Conservation (phyloP, 106 monocot genomes). For the Allium cepa region DNA sequence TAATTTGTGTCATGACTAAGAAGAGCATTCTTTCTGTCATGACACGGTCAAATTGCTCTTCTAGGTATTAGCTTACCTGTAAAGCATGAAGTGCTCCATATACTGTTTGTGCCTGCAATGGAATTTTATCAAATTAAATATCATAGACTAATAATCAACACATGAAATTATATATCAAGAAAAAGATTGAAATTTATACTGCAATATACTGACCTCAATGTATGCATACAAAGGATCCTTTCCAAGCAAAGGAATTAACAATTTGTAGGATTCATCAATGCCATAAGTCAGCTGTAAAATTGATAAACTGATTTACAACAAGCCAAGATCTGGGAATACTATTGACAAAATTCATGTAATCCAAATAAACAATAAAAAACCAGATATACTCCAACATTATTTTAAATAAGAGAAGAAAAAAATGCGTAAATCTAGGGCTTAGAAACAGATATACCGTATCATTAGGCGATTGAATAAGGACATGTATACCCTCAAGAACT, state of each 20-base stretch:
- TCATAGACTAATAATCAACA: not conserved
- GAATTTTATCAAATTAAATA: not conserved
- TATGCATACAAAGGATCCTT: slow-evolving; percentile 25
- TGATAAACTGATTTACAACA: too few species aligned
- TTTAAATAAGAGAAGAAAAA: too few species aligned
- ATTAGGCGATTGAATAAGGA: slow-evolving; percentile 35
- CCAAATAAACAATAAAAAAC: too few species aligned
- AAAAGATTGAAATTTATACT: not conserved
- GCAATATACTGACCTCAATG: slow-evolving; percentile 50
- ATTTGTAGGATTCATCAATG: slow-evolving; percentile 69
- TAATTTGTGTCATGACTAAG: too few species aligned
- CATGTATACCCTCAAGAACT: slow-evolving; percentile 46
- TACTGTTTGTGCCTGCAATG: slow-evolving; percentile 78
- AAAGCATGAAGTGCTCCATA: slow-evolving; percentile 94
- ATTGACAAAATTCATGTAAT: too few species aligned
- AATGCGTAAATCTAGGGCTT: too few species aligned
- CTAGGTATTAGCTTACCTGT: slow-evolving; percentile 31
- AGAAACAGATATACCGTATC: slow-evolving; percentile 20
- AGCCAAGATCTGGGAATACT: too few species aligned
- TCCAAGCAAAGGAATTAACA: slow-evolving; percentile 51
- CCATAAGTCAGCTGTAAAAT: slow-evolving; percentile 74
- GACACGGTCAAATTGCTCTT: not conserved
- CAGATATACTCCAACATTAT: too few species aligned
- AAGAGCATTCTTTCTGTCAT: too few species aligned
- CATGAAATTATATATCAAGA: too few species aligned